A percentile compares a stretch with the other conserved stretches of the same genome.
Evolutionary conservation across 495 filamentous ascomycete genomes (phyloP).

Genomic region (Lindgomyces ingoldianus): DNA sequence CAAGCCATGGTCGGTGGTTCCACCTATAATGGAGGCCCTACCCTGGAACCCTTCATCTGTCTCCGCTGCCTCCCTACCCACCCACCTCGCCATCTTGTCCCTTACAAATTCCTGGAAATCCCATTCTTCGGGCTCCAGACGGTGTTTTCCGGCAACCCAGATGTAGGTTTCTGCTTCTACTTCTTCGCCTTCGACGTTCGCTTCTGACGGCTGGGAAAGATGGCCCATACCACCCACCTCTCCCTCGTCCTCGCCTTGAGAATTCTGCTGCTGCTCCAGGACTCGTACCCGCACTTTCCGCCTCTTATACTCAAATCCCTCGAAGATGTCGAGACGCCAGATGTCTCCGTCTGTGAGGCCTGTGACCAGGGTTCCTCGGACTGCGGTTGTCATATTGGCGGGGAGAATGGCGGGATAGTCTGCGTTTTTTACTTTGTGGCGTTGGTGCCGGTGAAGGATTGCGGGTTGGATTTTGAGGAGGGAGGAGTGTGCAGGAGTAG

Average conservation of each 20-base stretch:
- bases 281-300: constrained; percentile 53
- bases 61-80: constrained; percentile 40
- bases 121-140: constrained; percentile 73
- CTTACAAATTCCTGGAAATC: constrained; percentile 58
- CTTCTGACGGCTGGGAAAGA: constrained; percentile 36
- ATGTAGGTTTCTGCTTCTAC: constrained; percentile 76
- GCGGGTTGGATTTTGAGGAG: constrained; percentile 70
- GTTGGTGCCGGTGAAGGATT: constrained; percentile 68
- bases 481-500: constrained; percentile 20
- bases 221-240: constrained; percentile 52
- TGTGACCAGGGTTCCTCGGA: constrained; percentile 76
- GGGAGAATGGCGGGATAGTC: constrained; percentile 87
- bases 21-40: constrained; percentile 36
- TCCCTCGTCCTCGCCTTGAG: constrained; percentile 46
- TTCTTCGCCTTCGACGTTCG: constrained; percentile 55
- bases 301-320: constrained; percentile 74
- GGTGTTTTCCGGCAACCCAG: constrained; percentile 51
- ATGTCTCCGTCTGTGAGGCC: constrained; percentile 79
- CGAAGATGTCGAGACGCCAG: constrained; percentile 75
- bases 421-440: constrained; percentile 64
- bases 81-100: constrained; percentile 42
- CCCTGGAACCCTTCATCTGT: constrained; percentile 42
- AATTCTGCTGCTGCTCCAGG: constrained; percentile 47
- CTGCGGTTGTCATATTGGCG: constrained; percentile 46
- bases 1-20: background rate